Evolutionary conservation across 495 filamentous ascomycete species (phyloP).

Genomic region (Daldinia concentrica): DNA sequence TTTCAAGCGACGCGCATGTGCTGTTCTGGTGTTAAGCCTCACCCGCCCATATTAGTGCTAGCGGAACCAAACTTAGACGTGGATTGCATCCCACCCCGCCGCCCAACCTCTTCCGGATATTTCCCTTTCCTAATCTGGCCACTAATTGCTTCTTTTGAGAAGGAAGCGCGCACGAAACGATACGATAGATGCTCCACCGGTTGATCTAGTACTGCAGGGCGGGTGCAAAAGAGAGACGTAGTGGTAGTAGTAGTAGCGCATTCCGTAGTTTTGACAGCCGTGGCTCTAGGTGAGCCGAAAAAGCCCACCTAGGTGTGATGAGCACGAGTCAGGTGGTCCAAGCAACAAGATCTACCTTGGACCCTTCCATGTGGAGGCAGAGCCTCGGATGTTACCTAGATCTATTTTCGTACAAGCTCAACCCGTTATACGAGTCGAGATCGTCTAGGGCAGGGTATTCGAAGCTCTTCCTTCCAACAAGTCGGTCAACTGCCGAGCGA

Average conservation of each 20-base stretch:
- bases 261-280: background rate
- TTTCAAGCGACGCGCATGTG: background rate
- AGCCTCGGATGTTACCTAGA: constrained; percentile 1
- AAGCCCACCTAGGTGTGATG: background rate
- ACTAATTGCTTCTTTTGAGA: background rate
- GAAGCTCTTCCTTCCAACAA: background rate
- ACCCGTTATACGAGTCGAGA: background rate
- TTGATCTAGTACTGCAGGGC: constrained; percentile 1
- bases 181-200: background rate
- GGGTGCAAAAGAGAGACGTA: background rate
- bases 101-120: background rate
- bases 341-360: background rate
- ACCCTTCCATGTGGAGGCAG: constrained; percentile 2
- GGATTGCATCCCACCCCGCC: background rate
- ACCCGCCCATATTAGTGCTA: background rate
- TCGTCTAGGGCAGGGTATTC: background rate
- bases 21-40: background rate
- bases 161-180: background rate
- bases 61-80: background rate
- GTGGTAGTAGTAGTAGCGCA: too few relatives aligned
- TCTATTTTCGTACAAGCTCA: constrained; percentile 2
- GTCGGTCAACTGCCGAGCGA: background rate
- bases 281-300: background rate
- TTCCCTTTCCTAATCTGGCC: background rate
- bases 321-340: constrained; percentile 1